Evolutionary conservation across 1,284 basidiomycete genomes (phyloP).

Genomic region (Agroathelia rolfsii): DNA sequence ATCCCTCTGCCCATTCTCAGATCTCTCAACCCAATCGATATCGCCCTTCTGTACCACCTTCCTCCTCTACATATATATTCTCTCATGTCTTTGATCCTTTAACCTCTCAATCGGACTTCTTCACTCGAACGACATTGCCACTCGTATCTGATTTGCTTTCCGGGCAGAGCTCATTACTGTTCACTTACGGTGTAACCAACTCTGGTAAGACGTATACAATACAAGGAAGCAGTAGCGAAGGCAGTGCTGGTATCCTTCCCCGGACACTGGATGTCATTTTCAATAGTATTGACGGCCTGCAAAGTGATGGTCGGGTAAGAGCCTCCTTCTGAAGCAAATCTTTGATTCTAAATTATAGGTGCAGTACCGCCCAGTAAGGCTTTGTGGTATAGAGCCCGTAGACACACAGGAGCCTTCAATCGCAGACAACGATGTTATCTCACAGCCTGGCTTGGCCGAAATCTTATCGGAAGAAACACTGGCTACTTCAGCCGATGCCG

Average conservation of each 20-base stretch:
- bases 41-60: conserved; percentile 44
- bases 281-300: conserved; percentile 80
- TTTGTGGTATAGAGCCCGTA: conserved; percentile 60
- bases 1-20: conserved; percentile 42
- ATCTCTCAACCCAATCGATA: conserved; percentile 32
- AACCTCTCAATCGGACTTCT: conserved; percentile 77
- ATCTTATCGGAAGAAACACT: conserved; percentile 45
- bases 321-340: background rate
- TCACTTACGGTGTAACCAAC: conserved; percentile 97
- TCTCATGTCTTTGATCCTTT: conserved; percentile 65
- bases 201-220: conserved; percentile 95
- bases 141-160: conserved; percentile 76
- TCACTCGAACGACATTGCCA: conserved; percentile 81
- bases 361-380: conserved; percentile 62
- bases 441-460: conserved; percentile 48
- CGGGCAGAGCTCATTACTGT: conserved; percentile 88
- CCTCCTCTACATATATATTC: conserved; percentile 65
- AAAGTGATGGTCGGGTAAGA: conserved; percentile 66
- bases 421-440: conserved; percentile 20
- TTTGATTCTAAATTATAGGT: conserved; percentile 6
- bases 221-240: conserved; percentile 66
- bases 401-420: conserved; percentile 40
- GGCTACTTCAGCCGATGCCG: conserved; percentile 36
- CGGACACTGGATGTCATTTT: conserved; percentile 90
- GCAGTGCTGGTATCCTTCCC: conserved; percentile 77